Conservation (phyloP, 108 stramenopile genomes). For the Aurantiochytrium sp. region DNA sequence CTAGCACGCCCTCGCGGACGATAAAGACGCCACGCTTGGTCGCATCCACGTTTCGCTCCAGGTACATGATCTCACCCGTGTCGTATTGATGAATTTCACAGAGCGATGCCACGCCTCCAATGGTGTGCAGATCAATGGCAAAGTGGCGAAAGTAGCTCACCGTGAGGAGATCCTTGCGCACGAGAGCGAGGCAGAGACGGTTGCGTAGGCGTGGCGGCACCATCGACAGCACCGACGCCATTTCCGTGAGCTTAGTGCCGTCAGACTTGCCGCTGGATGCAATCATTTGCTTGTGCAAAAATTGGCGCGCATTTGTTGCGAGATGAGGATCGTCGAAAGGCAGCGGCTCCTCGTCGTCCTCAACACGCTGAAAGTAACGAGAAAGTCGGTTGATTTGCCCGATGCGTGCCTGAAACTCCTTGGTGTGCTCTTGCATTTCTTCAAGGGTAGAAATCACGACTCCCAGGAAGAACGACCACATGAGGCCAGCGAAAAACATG, state of each 20-base stretch:
- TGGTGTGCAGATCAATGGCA: neutral
- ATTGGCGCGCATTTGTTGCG: neutral
- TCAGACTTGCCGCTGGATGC: neutral
- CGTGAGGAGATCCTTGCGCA: neutral
- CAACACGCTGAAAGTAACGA: neutral
- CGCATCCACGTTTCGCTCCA: neutral
- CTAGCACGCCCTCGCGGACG: neutral
- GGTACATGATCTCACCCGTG: neutral
- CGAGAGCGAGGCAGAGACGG: neutral
- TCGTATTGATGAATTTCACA: neutral
- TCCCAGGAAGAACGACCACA: neutral
- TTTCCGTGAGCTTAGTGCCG: neutral
- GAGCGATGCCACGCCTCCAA: neutral
- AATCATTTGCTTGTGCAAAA: neutral
- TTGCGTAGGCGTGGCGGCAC: neutral
- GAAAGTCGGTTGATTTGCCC: neutral
- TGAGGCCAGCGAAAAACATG: conserved; percentile 15
- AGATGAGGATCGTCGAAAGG: neutral
- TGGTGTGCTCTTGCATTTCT: neutral
- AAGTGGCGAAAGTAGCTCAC: neutral
- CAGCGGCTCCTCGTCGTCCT: neutral
- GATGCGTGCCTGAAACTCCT: neutral
- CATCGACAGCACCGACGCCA: neutral
- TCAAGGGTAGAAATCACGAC: neutral
- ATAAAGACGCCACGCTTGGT: neutral